These are phyloP conservation scores for Pythium graminicola DNA, from an alignment of 352 stramenopile genomes.

Conservation along the genomic window DNA sequence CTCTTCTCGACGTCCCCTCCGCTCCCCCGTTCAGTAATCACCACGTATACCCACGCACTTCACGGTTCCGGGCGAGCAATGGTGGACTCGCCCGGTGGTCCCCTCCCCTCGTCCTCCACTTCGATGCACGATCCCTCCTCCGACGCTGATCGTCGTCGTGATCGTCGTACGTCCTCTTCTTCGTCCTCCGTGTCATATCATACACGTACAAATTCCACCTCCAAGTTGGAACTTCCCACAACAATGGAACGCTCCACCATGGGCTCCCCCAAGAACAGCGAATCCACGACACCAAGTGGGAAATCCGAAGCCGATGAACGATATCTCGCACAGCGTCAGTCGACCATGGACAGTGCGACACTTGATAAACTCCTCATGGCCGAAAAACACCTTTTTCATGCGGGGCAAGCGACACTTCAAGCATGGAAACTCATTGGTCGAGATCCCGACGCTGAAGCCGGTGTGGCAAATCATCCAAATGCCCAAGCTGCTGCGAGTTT, in stretches of 20 bases:
- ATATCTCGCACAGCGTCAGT: constrained; percentile 58
- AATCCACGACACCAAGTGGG: background rate
- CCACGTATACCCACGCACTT: constrained; percentile 21
- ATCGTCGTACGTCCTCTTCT: constrained; percentile 9
- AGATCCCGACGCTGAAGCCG: constrained; percentile 14
- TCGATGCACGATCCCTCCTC: background rate
- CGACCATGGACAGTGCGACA: constrained; percentile 75
- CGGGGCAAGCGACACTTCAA: constrained; percentile 70
- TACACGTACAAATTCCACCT: background rate
- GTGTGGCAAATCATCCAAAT: constrained; percentile 9
- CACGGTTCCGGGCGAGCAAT: constrained; percentile 16
- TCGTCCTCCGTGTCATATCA: background rate
- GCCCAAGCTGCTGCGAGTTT: constrained; percentile 15
- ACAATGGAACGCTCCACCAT: constrained; percentile 1
- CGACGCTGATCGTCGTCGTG: constrained; percentile 4
- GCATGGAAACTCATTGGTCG: constrained; percentile 76
- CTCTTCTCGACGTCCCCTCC: background rate
- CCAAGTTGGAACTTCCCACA: background rate
- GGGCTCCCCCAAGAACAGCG: background rate
- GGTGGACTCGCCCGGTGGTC: constrained; percentile 4
- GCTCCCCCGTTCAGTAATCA: constrained; percentile 1
- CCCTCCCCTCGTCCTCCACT: background rate
- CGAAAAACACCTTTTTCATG: constrained; percentile 76
- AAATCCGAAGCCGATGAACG: constrained; percentile 30
- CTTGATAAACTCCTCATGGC: constrained; percentile 75